These are phyloP conservation scores for Adansonia grandidieri DNA, from an alignment of 441 rosid genomes.

Conservation along the genomic window DNA sequence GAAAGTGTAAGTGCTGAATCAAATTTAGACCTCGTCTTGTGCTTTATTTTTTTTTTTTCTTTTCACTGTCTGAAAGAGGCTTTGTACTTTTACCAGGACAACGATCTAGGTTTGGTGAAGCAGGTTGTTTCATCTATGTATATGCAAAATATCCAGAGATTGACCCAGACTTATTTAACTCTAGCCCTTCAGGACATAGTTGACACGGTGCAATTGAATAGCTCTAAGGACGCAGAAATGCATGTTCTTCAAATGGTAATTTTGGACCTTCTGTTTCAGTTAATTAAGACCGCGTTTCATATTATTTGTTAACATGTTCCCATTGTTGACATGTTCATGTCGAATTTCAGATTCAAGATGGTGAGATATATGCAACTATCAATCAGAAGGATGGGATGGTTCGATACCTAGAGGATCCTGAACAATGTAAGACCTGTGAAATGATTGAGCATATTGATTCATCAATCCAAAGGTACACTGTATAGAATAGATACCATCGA, in stretches of 20 bases:
- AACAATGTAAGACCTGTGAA: constrained; percentile 84
- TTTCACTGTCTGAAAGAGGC: constrained; percentile 24
- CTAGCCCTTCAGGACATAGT: constrained; percentile 96
- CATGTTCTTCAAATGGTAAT: constrained; percentile 97
- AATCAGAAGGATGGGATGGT: constrained; percentile 99
- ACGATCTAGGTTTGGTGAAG: constrained; percentile 86
- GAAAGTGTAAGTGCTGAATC: constrained; percentile 57
- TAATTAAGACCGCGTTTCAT: neutral
- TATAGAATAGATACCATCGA: neutral
- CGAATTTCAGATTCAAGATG: constrained; percentile 82
- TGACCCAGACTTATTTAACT: constrained; percentile 93
- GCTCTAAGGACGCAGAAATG: constrained; percentile 91
- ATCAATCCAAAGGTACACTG: constrained; percentile 75
- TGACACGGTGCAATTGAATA: constrained; percentile 69
- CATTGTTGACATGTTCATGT: neutral
- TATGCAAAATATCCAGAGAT: constrained; percentile 88
- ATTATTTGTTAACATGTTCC: neutral
- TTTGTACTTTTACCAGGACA: constrained; percentile 64
- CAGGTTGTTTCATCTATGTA: constrained; percentile 92
- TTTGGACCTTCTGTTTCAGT: constrained; percentile 7
- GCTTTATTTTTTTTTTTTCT: neutral
- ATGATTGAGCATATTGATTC: constrained; percentile 88
- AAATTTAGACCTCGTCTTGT: constrained; percentile 25
- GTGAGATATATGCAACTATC: constrained; percentile 91
- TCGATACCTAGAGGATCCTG: constrained; percentile 92